These are phyloP conservation scores for Quercus bicolor DNA, from an alignment of 306 rosid genomes.

Conservation along the genomic window DNA sequence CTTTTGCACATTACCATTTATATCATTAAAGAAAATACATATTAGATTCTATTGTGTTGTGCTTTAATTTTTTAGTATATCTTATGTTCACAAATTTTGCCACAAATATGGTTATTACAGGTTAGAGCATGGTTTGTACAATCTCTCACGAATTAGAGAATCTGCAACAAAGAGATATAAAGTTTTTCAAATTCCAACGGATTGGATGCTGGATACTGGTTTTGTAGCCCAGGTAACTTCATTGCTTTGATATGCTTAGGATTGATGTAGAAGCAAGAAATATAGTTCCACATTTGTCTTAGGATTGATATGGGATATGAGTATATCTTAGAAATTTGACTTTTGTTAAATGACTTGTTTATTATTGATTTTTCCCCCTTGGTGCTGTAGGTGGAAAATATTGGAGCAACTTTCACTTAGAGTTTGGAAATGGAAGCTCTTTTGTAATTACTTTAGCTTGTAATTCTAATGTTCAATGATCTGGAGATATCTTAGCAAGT, in stretches of 20 bases:
- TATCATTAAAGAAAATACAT: neutral
- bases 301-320: no score
- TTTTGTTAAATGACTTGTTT: no score
- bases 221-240: conserved; percentile 71
- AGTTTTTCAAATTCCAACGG: conserved; percentile 73
- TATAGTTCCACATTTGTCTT: neutral
- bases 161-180: conserved; percentile 78
- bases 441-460: no score
- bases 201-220: conserved; percentile 94
- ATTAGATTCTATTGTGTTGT: neutral
- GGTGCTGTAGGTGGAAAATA: no score
- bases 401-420: no score
- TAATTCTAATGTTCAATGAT: no score
- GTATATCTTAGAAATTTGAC: no score
- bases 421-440: no score
- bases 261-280: neutral
- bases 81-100: conserved; percentile 3
- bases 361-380: no score
- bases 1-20: neutral
- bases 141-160: conserved; percentile 83
- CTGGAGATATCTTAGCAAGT: no score
- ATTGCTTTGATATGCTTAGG: neutral
- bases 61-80: neutral
- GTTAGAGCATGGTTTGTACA: conserved; percentile 89
- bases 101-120: conserved; percentile 34